Percentiles rank a stretch among this genome's conserved stretches.
phyloP scores from a whole-genome alignment of 371 early-diverging fungal genomes.

The Mycotypha africana region DNA sequence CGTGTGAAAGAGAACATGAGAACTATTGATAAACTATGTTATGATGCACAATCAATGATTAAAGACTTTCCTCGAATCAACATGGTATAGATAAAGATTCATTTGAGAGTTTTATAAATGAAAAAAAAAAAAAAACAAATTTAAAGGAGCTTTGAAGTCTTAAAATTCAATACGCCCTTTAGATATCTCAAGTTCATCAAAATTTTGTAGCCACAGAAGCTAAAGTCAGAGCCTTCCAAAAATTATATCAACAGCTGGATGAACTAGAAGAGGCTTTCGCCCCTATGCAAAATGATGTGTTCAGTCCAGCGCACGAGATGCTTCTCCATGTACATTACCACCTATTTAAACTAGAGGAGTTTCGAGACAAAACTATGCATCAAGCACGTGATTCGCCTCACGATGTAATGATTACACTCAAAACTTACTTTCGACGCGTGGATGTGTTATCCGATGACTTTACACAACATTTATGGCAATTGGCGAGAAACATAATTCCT shows the following conservation, averaged over 20 bases:
- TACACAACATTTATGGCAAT: conserved; percentile 77
- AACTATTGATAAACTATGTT: conserved; percentile 78
- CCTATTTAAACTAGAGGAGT: conserved; percentile 81
- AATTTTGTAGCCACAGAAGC: conserved; percentile 88
- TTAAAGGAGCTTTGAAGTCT: too few relatives aligned
- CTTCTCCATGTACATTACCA: conserved; percentile 84
- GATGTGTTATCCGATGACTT: conserved; percentile 80
- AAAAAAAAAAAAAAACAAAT: too few relatives aligned
- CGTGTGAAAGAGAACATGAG: conserved; percentile 70
- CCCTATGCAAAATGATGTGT: conserved; percentile 62
- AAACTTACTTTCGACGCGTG: conserved; percentile 75
- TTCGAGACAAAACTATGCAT: conserved; percentile 77
- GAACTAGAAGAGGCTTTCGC: conserved; percentile 65
- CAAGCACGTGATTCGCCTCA: conserved; percentile 68
- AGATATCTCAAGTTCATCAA: conserved; percentile 87
- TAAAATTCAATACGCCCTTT: neutral
- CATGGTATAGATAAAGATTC: conserved; percentile 50
- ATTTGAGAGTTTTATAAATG: too few relatives aligned
- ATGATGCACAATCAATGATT: conserved; percentile 79
- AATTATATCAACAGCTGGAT: conserved; percentile 75
- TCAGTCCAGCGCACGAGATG: conserved; percentile 64
- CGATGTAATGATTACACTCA: conserved; percentile 78
- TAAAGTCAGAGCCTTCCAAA: conserved; percentile 79
- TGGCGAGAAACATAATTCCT: conserved; percentile 73
- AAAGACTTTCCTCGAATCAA: conserved; percentile 83